phyloP scores from a whole-genome alignment of 192 early-diverging fungal species.

The Podila horticola region DNA sequence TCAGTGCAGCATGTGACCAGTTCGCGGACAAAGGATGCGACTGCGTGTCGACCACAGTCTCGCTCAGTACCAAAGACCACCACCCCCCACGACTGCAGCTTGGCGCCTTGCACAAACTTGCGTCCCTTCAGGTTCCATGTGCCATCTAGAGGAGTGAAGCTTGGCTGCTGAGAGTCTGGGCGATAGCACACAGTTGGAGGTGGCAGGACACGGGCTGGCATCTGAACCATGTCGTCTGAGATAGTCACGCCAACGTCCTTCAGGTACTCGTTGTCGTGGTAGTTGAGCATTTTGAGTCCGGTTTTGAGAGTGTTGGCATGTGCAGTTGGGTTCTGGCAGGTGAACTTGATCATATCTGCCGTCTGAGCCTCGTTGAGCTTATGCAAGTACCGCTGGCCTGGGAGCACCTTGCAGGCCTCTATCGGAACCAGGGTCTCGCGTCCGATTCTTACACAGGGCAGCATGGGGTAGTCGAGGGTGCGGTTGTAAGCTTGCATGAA shows the following conservation, averaged over 20 bases:
- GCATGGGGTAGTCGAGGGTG: conserved; percentile 74
- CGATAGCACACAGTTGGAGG: conserved; percentile 79
- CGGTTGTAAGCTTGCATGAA: conserved; percentile 80
- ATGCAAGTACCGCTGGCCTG: conserved; percentile 84
- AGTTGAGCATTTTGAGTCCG: conserved; percentile 71
- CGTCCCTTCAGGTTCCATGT: conserved; percentile 90
- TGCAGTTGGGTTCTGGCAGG: conserved; percentile 79
- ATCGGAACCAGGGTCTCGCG: conserved; percentile 79
- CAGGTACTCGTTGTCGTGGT: conserved; percentile 76
- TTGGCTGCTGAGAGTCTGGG: conserved; percentile 53
- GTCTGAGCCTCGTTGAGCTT: conserved; percentile 90
- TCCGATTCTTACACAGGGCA: conserved; percentile 81
- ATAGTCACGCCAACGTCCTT: conserved; percentile 78
- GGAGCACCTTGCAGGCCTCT: conserved; percentile 87
- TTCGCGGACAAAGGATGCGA: conserved; percentile 77
- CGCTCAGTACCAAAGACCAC: conserved; percentile 31
- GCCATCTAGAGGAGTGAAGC: conserved; percentile 69
- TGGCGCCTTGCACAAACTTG: conserved; percentile 66
- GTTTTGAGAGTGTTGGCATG: conserved; percentile 82
- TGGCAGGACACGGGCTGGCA: conserved; percentile 82
- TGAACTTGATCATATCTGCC: conserved; percentile 94
- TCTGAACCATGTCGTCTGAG: conserved; percentile 68
- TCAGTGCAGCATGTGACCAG: conserved; percentile 79
- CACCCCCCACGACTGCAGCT: too few relatives aligned
- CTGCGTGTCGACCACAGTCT: conserved; percentile 57